phyloP scores from a whole-genome alignment of 139 green algal species.

The Yamagishiella unicocca region DNA sequence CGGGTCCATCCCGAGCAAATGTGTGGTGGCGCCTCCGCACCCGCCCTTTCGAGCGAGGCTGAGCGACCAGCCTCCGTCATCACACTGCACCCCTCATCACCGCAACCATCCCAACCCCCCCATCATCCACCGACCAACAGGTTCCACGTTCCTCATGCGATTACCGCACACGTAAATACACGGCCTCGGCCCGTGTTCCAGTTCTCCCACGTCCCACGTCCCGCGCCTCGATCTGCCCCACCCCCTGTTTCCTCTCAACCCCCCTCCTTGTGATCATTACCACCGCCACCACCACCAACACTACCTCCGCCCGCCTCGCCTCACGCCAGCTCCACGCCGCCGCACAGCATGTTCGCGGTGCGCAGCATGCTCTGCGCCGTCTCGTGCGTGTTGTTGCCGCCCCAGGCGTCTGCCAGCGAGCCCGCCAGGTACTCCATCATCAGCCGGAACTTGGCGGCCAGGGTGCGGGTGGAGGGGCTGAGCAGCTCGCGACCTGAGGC shows the following conservation, averaged over 20 bases:
- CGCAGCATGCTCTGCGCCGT: constrained; percentile 48
- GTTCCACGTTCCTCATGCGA: not conserved
- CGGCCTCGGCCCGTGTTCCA: not conserved
- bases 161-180: not conserved
- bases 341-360: constrained; percentile 39
- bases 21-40: too few species aligned
- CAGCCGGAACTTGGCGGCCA: constrained; percentile 55
- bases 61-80: too few species aligned
- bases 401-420: constrained; percentile 39
- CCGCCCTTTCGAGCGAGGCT: too few species aligned
- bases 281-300: too few species aligned
- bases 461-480: constrained; percentile 19
- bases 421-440: constrained; percentile 59
- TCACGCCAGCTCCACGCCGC: constrained; percentile 51
- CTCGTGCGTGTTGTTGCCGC: constrained; percentile 44
- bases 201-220: not conserved
- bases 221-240: not conserved
- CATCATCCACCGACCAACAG: too few species aligned
- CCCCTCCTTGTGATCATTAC: too few species aligned
- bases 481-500: not conserved
- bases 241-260: too few species aligned
- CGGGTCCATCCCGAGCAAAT: too few species aligned
- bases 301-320: not conserved
- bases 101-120: too few species aligned
- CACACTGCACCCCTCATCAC: too few species aligned